Base-by-base conservation (phyloP, 2,329 filamentous ascomycete genomes). In the Ceratocystis harringtonii region DNA sequence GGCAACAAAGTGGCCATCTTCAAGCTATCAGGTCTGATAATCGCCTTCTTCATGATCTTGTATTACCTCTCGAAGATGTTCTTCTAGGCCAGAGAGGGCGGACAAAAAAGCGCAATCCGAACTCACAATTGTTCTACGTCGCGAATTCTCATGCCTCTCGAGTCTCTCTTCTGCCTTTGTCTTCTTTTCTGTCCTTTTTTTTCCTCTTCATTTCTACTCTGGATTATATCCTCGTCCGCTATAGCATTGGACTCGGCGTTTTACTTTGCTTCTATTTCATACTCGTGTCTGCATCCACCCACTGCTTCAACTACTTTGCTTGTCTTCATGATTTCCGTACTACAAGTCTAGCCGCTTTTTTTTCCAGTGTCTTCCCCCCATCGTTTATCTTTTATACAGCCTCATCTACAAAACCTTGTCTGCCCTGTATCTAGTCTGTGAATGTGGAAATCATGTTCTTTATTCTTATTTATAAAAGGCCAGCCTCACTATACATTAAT, bases 1-100 rank as follows among this genome's bases (percentile, higher is more conserved):
- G 94, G 94, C 62, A 95, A 96, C 76, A 92, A 90, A 71, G 83
- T 96, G 50, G 92, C 94, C 17, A 87, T 97, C 48, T 76, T 99
- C 68, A 96, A 96, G 75, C 79, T 99, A 61, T 85, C 91, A 0
- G 92, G 84, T 28, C 95, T 96, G 48, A 80, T 95, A 28, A 81
- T 92, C 55, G 90, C 77, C 5, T 75, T 78, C 7, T 85, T 95
- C 60, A 71, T 97, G 64, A 75, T 91, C 66, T 72, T 96, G 48
- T 97, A 89, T 76, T 91, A 91, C 72, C 76, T 87, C 12, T 77
- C 81, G 70, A 83, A 83, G 69, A 79, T 86, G 74, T 77, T 90
- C 65, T 82, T 89, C 68, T 84, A 71, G 4, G 36, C 5, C 25
- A n/a, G 12, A 58, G 50, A 8, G 19, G 10, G 25, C 12, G 22